phyloP scores from a whole-genome alignment of 345 rosid genomes.

The Aquilaria sinensis region DNA sequence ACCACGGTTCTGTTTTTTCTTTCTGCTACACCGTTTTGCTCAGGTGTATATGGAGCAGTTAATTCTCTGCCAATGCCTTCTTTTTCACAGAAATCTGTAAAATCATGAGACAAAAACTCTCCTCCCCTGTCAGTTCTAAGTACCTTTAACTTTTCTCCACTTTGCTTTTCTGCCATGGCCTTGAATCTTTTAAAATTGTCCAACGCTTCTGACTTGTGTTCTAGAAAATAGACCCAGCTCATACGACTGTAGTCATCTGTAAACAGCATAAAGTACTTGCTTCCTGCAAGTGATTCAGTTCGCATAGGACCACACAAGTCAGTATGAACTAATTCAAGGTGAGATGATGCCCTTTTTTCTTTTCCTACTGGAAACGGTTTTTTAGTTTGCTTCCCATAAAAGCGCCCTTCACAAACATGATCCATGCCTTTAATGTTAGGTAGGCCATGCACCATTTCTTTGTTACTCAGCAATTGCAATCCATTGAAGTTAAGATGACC shows the following conservation, averaged over 20 bases:
- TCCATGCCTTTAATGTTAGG: background rate
- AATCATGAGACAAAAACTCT: background rate
- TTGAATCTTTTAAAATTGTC: background rate
- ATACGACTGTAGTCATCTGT: background rate
- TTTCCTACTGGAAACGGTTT: background rate
- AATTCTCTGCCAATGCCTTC: background rate
- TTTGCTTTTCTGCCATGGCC: background rate
- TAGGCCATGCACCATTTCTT: slow-evolving; percentile 1
- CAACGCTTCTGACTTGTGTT: background rate
- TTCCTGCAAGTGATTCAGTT: background rate
- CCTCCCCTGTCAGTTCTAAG: background rate
- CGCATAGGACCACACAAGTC: background rate
- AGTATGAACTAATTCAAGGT: background rate
- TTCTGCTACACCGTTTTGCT: background rate
- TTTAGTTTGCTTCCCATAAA: background rate
- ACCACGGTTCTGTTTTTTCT: background rate
- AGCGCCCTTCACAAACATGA: background rate
- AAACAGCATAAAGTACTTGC: background rate
- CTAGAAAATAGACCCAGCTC: background rate
- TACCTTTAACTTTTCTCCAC: background rate
- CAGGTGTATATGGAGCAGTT: background rate
- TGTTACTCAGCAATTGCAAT: background rate
- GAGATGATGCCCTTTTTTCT: background rate
- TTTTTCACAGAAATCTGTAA: background rate
- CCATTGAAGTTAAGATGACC: background rate